Conservation (phyloP, 306 rosid species). For the Dryas drummondii region DNA sequence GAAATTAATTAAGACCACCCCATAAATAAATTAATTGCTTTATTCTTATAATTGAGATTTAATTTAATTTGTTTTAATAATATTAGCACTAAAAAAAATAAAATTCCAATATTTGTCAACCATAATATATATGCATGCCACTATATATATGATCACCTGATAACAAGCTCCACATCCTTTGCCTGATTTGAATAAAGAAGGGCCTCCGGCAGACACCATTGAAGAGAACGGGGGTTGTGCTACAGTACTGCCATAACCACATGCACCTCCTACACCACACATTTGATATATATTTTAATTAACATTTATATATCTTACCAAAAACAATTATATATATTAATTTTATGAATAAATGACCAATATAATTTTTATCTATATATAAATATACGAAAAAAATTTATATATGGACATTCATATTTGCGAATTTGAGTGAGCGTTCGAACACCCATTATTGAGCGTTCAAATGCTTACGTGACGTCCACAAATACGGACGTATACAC, state of each 20-base stretch:
- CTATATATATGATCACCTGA: slow-evolving; percentile 39
- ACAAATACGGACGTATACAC: no score
- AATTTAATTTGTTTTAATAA: background rate
- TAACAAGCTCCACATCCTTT: slow-evolving; percentile 85
- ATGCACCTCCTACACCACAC: slow-evolving; percentile 60
- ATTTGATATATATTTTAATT: no score
- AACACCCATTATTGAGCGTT: no score
- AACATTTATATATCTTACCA: no score
- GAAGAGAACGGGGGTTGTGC: slow-evolving; percentile 60
- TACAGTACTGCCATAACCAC: slow-evolving; percentile 65
- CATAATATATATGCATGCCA: background rate
- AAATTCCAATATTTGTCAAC: background rate
- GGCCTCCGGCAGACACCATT: slow-evolving; percentile 62
- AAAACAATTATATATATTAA: background rate
- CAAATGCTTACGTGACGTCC: no score
- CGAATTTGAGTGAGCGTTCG: no score
- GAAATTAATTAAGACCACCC: background rate
- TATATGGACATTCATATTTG: no score
- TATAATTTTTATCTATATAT: background rate
- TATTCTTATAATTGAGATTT: no score
- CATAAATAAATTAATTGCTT: background rate
- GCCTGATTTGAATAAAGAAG: slow-evolving; percentile 54
- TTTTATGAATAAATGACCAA: background rate
- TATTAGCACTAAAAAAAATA: background rate
- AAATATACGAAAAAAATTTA: background rate